Evolutionary conservation across 2,329 filamentous ascomycete genomes (phyloP).

Genomic region (Cladophialophora yegresii): DNA sequence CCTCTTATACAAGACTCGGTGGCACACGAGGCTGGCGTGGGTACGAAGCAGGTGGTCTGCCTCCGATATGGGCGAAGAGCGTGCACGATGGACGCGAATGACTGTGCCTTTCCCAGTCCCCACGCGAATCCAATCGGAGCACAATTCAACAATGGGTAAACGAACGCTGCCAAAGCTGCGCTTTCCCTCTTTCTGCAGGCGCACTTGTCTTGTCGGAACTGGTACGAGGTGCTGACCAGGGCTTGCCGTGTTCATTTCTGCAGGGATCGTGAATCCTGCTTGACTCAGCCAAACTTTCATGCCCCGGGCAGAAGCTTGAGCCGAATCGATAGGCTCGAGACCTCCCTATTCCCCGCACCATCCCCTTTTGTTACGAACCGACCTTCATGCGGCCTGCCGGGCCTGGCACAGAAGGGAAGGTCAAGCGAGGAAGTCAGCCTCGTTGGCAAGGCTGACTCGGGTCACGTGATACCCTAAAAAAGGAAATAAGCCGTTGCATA

Average conservation of each 20-base stretch:
- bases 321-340: not conserved
- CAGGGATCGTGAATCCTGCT: not conserved
- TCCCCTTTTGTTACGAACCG: no score
- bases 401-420: no score
- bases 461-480: no score
- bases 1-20: conserved; percentile 23
- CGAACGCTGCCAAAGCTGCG: not conserved
- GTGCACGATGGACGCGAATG: not conserved
- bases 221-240: not conserved
- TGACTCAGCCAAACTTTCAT: conserved; percentile 26
- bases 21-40: conserved; percentile 21
- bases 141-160: not conserved
- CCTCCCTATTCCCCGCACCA: not conserved
- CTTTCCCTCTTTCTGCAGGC: conserved; percentile 25
- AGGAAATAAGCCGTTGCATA: no score
- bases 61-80: not conserved
- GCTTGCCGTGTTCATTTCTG: not conserved
- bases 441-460: no score
- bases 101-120: conserved; percentile 2
- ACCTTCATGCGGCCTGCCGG: no score
- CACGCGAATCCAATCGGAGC: conserved; percentile 12
- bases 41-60: conserved; percentile 17
- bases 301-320: conserved; percentile 3
- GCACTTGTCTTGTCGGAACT: conserved; percentile 21
- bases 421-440: no score